Base-by-base conservation (phyloP, 78 protist genomes). In the Cavenderia fasciculata region DNA sequence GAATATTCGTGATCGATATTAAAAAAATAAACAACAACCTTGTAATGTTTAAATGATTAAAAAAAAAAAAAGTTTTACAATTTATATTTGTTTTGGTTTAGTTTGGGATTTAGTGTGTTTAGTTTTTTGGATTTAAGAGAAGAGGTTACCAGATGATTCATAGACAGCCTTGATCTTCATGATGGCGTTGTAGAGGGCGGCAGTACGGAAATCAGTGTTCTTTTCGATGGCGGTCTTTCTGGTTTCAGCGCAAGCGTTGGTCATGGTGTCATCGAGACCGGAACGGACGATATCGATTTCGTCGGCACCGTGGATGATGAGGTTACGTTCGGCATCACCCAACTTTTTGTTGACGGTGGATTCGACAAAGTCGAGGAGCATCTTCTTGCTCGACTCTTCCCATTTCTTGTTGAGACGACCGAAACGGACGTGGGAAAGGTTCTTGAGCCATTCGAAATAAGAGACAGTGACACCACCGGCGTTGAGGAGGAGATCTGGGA, bases 391-490 rank as follows among this genome's bases (percentile, higher is more conserved):
- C 36, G 87, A 84, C 74, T 94, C 96, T 77, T 95, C 97, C 93
- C 93, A 93, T 85, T 88, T 93, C 89, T 84, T 88, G 94, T 77
- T 95, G 74, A 79, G 62, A 34, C 93, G 36, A 59, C 94, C 82
- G 74, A 94, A 94, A 74, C 92, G 76, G 52, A 78, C 85, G 54
- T 86, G 96, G 0, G 88, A 57, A 62, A 96, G 74, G 94, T 96
- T 96, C 95, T 96, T 96, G 54, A 96, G 88, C 98, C 98, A 96
- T 75, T 96, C 98, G 52, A 96, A 96, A 85, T 96, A 96, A 11
- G 96, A 94, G 23, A 94, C 98, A 78, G 95, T 94, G 77, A 96
- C 98, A 96, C 98, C 96, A 63, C 98, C 98, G 59, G 98, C 96
- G 57, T 96, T 96, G 59, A 88, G 69, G 31, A 85, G 54, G 38